These are phyloP conservation scores for Elongisporangium senticosum DNA, from an alignment of 352 stramenopile species.

Conservation along the genomic window DNA sequence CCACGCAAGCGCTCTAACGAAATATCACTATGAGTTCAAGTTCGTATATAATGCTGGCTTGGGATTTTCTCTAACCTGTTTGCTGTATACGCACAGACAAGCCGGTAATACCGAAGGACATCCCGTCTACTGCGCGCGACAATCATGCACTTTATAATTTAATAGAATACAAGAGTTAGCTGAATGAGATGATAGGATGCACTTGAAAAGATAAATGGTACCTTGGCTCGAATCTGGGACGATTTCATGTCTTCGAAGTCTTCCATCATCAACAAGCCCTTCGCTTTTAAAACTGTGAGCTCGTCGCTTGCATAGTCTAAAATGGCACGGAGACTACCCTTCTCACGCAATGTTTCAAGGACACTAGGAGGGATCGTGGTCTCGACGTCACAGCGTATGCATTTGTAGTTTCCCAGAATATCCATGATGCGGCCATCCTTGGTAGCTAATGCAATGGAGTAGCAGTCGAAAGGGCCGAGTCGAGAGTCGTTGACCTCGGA, in stretches of 20 bases:
- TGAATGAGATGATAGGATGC: slow-evolving; percentile 8
- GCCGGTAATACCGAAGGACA: slow-evolving; percentile 67
- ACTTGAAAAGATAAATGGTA: background rate
- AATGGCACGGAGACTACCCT: slow-evolving; percentile 29
- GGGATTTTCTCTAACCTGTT: slow-evolving; percentile 31
- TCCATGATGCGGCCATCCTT: slow-evolving; percentile 54
- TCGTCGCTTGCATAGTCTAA: slow-evolving; percentile 60
- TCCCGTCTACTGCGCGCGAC: slow-evolving; percentile 74
- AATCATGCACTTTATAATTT: slow-evolving; percentile 62
- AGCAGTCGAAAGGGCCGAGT: slow-evolving; percentile 59
- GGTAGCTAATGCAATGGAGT: slow-evolving; percentile 58
- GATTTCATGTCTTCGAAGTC: slow-evolving; percentile 42
- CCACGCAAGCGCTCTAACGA: slow-evolving; percentile 33
- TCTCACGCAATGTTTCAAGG: slow-evolving; percentile 20
- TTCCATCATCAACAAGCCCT: slow-evolving; percentile 67
- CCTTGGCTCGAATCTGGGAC: slow-evolving; percentile 26
- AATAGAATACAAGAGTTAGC: background rate
- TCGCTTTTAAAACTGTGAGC: slow-evolving; percentile 57
- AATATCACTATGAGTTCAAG: background rate
- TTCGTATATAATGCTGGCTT: background rate
- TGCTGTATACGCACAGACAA: slow-evolving; percentile 48
- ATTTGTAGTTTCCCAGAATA: slow-evolving; percentile 59
- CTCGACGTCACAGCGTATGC: slow-evolving; percentile 44
- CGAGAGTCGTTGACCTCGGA: slow-evolving; percentile 10
- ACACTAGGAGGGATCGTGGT: slow-evolving; percentile 43